These are phyloP conservation scores for Blastomyces gilchristii DNA, from an alignment of 2,329 filamentous ascomycete genomes.

Conservation along the genomic window DNA sequence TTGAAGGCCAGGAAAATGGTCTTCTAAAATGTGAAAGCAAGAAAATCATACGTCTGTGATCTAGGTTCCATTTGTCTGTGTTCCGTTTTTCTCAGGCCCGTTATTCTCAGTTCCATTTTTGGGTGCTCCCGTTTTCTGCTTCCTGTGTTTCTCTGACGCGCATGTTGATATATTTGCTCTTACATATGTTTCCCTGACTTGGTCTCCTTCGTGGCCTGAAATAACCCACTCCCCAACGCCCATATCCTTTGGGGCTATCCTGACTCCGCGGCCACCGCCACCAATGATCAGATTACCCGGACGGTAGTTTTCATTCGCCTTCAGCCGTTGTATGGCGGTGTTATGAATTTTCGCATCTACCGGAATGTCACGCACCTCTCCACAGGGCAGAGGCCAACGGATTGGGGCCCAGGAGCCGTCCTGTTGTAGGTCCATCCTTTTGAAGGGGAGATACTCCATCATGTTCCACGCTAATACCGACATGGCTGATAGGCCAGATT, in stretches of 20 bases:
- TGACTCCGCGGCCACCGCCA: slow-evolving; percentile 61
- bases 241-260: slow-evolving; percentile 48
- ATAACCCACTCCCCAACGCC: slow-evolving; percentile 66
- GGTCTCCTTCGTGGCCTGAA: slow-evolving; percentile 53
- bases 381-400: slow-evolving; percentile 65
- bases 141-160: not conserved
- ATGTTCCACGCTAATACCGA: slow-evolving; percentile 61
- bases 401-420: slow-evolving; percentile 73
- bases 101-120: not conserved
- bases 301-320: slow-evolving; percentile 52
- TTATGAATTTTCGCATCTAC: slow-evolving; percentile 59
- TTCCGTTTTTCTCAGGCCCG: not conserved
- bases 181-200: slow-evolving; percentile 58
- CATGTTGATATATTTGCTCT: slow-evolving; percentile 29
- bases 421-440: slow-evolving; percentile 63
- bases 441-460: slow-evolving; percentile 75
- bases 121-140: not conserved
- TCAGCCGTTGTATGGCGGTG: slow-evolving; percentile 63
- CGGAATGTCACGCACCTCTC: slow-evolving; percentile 68
- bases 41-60: no score
- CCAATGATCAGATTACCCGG: slow-evolving; percentile 73
- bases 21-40: no score
- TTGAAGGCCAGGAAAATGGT: not conserved
- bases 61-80: not conserved
- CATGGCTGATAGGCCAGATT: slow-evolving; percentile 45